These are phyloP conservation scores for Tagetes patula DNA, from an alignment of 129 eudicot species.

Conservation along the genomic window DNA sequence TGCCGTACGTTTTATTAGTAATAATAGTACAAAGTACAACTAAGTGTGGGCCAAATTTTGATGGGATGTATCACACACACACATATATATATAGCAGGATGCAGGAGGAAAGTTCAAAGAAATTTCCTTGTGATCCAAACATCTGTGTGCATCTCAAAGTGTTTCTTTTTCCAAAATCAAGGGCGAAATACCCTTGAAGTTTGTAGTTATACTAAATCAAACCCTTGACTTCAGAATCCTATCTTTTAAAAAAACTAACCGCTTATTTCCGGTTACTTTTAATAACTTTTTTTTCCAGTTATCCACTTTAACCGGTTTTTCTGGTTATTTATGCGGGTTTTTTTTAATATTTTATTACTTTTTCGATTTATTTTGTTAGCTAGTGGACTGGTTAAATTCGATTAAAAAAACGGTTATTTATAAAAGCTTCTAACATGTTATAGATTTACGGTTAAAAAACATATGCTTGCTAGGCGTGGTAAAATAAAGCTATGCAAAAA, in stretches of 20 bases:
- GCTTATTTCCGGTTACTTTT: neutral
- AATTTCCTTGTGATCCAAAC: conserved; percentile 31
- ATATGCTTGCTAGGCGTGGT: too few relatives aligned
- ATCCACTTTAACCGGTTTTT: too few relatives aligned
- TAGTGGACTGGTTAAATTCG: too few relatives aligned
- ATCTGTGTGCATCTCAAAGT: neutral
- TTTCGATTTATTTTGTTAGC: too few relatives aligned
- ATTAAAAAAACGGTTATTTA: too few relatives aligned
- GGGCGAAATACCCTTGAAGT: conserved; percentile 7
- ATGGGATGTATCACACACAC: neutral
- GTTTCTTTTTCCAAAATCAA: neutral
- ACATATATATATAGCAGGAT: neutral
- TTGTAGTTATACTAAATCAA: neutral
- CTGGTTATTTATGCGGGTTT: too few relatives aligned
- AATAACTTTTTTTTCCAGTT: too few relatives aligned
- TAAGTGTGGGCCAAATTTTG: conserved; percentile 1
- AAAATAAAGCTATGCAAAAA: too few relatives aligned
- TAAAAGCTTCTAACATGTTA: too few relatives aligned
- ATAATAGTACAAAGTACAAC: neutral
- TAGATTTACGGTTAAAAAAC: too few relatives aligned
- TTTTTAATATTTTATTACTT: too few relatives aligned
- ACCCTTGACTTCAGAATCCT: neutral
- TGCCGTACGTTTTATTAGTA: neutral
- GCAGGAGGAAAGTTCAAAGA: conserved; percentile 27
- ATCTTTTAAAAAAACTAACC: neutral